Evolutionary conservation across 495 filamentous ascomycete genomes (phyloP).

Genomic region (Aspergillus biplanus): DNA sequence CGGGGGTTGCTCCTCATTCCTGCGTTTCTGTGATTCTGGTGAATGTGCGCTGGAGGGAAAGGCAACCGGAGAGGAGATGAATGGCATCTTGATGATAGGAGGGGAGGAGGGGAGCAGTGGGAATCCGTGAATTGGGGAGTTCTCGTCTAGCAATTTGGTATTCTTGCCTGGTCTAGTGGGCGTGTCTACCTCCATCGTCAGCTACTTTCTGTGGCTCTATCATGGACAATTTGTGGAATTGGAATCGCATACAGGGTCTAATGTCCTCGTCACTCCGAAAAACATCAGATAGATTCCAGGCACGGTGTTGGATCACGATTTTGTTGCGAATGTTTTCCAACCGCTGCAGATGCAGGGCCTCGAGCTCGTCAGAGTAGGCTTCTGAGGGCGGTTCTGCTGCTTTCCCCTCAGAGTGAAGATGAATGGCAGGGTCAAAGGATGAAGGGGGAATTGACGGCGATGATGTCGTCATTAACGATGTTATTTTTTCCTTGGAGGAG

Average conservation of each 20-base stretch:
- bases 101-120: constrained; percentile 38
- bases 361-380: constrained; percentile 63
- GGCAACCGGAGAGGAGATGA: constrained; percentile 64
- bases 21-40: constrained; percentile 48
- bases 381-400: constrained; percentile 35
- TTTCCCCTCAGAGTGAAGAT: constrained; percentile 52
- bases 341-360: constrained; percentile 56
- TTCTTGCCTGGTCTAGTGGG: constrained; percentile 37
- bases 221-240: constrained; percentile 1
- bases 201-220: background rate
- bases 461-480: constrained; percentile 38
- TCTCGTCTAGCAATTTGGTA: constrained; percentile 32
- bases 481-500: constrained; percentile 10
- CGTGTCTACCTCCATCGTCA: constrained; percentile 39
- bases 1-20: constrained; percentile 48
- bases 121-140: constrained; percentile 22
- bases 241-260: constrained; percentile 45
- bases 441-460: constrained; percentile 46
- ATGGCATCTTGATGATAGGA: constrained; percentile 55
- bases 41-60: constrained; percentile 61
- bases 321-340: constrained; percentile 57
- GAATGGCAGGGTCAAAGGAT: constrained; percentile 58
- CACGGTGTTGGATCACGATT: constrained; percentile 67
- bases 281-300: constrained; percentile 59
- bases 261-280: constrained; percentile 67